These are phyloP conservation scores for Haplosporangium gracile DNA, from an alignment of 192 early-diverging fungal genomes.

Conservation along the genomic window DNA sequence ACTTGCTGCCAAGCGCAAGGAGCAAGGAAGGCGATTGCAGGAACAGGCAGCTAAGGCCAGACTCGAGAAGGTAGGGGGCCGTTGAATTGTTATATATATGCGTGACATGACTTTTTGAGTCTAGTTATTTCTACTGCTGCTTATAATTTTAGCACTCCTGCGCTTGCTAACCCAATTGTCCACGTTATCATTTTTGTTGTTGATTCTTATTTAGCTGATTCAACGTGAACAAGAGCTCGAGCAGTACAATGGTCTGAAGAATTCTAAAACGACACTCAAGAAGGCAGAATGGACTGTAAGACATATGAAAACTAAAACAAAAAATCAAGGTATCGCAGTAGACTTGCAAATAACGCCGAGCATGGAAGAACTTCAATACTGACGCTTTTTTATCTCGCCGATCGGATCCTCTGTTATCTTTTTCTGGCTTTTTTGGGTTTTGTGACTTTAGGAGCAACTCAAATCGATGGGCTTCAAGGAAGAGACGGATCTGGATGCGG, in stretches of 20 bases:
- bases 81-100: neutral
- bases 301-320: neutral
- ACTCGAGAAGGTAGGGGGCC: constrained; percentile 76
- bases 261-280: constrained; percentile 47
- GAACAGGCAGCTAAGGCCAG: constrained; percentile 87
- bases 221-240: constrained; percentile 77
- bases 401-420: neutral
- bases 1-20: constrained; percentile 75
- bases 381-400: neutral
- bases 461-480: constrained; percentile 72
- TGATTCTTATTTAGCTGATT: constrained; percentile 58
- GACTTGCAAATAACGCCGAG: neutral
- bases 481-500: constrained; percentile 80
- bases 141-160: too few species aligned
- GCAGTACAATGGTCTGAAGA: constrained; percentile 66
- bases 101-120: too few species aligned
- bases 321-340: neutral
- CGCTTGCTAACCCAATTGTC: neutral
- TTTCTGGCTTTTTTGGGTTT: neutral
- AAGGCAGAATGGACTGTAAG: constrained; percentile 68
- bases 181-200: neutral
- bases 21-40: constrained; percentile 79
- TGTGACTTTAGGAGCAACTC: constrained; percentile 59
- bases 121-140: neutral
- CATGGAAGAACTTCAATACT: neutral